These are phyloP conservation scores for Trichoderma koningiopsis DNA, from an alignment of 2,329 filamentous ascomycete genomes.

Conservation along the genomic window DNA sequence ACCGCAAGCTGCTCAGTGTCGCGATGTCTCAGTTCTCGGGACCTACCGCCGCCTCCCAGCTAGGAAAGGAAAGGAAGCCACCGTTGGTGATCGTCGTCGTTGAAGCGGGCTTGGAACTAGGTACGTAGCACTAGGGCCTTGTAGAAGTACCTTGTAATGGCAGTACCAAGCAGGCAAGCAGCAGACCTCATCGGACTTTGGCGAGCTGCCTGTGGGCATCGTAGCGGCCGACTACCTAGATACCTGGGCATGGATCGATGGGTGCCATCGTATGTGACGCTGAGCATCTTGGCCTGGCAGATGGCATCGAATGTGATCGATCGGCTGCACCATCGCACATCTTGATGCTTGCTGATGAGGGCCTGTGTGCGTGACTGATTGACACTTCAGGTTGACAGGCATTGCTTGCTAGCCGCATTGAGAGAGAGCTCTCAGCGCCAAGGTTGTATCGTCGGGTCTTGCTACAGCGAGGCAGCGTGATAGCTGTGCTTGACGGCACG, in stretches of 20 bases:
- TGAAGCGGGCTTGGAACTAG: not conserved
- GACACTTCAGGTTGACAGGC: not conserved
- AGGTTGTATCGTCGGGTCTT: not conserved
- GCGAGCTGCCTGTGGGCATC: not conserved
- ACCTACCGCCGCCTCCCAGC: conserved; percentile 4
- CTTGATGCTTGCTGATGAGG: not conserved
- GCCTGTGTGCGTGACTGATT: not conserved
- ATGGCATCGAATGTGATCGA: not conserved
- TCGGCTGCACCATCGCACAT: not conserved
- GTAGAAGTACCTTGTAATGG: too few relatives aligned
- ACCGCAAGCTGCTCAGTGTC: conserved; percentile 8
- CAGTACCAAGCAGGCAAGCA: not conserved
- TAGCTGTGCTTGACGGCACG: not conserved
- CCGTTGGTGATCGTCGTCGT: not conserved
- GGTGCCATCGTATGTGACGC: not conserved
- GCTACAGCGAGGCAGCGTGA: not conserved
- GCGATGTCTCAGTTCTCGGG: conserved; percentile 20
- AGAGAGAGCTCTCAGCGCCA: not conserved
- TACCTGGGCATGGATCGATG: not conserved
- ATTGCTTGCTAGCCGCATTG: not conserved
- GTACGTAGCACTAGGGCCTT: too few relatives aligned
- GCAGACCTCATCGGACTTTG: conserved; percentile 2
- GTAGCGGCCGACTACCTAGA: not conserved
- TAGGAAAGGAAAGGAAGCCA: not conserved
- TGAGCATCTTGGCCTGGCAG: not conserved